phyloP scores from a whole-genome alignment of 305 asterid species.

The Solanum hybrid region DNA sequence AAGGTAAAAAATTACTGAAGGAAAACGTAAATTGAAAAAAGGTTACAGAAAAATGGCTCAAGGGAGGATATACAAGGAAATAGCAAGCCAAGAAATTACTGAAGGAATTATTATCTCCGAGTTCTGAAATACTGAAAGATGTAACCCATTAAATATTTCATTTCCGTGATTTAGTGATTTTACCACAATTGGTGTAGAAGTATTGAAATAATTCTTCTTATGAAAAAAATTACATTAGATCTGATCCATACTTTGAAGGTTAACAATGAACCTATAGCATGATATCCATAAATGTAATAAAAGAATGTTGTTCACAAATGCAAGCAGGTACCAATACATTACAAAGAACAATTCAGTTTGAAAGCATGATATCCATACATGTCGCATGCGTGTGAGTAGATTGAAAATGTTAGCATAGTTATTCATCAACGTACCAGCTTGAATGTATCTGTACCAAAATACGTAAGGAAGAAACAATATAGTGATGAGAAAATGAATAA shows the following conservation, averaged over 20 bases:
- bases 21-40: too few relatives aligned
- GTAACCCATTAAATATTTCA: neutral
- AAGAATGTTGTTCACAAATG: neutral
- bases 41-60: too few relatives aligned
- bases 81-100: too few relatives aligned
- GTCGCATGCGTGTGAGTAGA: slow-evolving; percentile 83
- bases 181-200: neutral
- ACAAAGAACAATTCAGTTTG: neutral
- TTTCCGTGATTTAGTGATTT: neutral
- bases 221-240: neutral
- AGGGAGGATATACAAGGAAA: too few relatives aligned
- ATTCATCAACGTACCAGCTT: slow-evolving; percentile 61
- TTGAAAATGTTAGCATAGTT: slow-evolving; percentile 91
- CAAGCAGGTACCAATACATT: neutral
- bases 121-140: neutral
- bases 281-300: too few relatives aligned
- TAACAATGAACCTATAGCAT: neutral
- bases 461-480: neutral
- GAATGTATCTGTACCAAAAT: slow-evolving; percentile 50
- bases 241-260: neutral
- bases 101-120: neutral
- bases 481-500: neutral
- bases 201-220: neutral
- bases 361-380: slow-evolving; percentile 31
- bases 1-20: too few relatives aligned